A percentile compares a stretch with the other conserved stretches of the same genome.
Evolutionary conservation across 768 basidiomycete genomes (phyloP).

Genomic region (Cystobasidium tubakii): DNA sequence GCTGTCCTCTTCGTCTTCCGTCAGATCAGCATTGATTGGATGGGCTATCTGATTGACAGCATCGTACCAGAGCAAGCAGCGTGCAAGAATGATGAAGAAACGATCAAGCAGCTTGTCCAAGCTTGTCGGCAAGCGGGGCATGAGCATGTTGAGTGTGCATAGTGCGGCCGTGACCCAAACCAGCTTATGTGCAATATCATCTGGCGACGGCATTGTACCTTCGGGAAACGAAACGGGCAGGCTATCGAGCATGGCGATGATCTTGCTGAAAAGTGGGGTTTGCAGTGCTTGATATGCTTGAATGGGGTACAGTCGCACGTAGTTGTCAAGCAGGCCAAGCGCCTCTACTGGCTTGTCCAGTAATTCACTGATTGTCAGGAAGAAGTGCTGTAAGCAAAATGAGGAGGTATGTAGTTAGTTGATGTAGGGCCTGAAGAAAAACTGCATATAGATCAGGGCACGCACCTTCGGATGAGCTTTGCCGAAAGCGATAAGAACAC

Average conservation of each 20-base stretch:
- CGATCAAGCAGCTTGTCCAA: constrained; percentile 25
- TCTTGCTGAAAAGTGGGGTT: constrained; percentile 28
- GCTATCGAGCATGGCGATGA: constrained; percentile 5
- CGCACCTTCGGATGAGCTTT: constrained; percentile 14
- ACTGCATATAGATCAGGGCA: too few relatives aligned
- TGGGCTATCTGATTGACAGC: not conserved
- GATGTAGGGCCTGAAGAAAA: too few relatives aligned
- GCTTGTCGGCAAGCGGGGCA: constrained; percentile 23
- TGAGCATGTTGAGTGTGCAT: constrained; percentile 25
- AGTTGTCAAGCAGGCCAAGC: constrained; percentile 12
- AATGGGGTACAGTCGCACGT: constrained; percentile 8
- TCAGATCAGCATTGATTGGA: not conserved
- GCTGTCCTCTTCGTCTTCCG: not conserved
- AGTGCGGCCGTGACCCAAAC: constrained; percentile 19
- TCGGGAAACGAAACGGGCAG: not conserved
- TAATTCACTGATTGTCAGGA: constrained; percentile 5
- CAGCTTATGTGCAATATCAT: not conserved
- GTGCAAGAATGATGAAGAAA: constrained; percentile 11
- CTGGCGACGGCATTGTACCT: not conserved
- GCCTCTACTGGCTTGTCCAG: constrained; percentile 2
- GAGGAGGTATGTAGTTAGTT: too few relatives aligned
- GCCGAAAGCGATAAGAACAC: constrained; percentile 7
- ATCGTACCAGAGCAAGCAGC: constrained; percentile 20
- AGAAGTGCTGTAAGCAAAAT: constrained; percentile 13
- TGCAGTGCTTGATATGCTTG: constrained; percentile 25